Conservation (phyloP, 1,139 yeast species). For the Debaryomyces subglobosus region DNA sequence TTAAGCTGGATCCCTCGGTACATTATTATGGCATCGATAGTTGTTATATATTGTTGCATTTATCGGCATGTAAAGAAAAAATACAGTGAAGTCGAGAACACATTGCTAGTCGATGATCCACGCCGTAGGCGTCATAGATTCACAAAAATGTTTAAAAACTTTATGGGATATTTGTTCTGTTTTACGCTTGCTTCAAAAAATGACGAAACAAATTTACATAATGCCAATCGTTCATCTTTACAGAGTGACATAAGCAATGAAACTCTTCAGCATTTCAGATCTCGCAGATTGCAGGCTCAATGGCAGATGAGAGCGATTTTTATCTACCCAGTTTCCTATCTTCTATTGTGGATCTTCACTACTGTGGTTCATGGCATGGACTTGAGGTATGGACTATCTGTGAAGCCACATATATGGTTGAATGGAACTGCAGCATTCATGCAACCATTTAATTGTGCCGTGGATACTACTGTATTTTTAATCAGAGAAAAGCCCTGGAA, state of each 20-base stretch:
- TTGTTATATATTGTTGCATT: constrained; percentile 68
- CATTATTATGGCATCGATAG: constrained; percentile 61
- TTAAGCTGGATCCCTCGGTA: constrained; percentile 86
- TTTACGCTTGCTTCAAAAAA: not conserved
- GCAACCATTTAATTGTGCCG: constrained; percentile 80
- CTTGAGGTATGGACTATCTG: constrained; percentile 46
- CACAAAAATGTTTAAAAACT: not conserved
- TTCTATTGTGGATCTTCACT: constrained; percentile 80
- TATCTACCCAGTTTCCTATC: constrained; percentile 80
- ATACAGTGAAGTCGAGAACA: constrained; percentile 1
- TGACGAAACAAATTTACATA: not conserved
- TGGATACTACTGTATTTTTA: constrained; percentile 75
- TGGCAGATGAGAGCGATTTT: constrained; percentile 80
- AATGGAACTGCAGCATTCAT: constrained; percentile 69
- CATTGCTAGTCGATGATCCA: not conserved
- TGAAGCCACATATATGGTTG: constrained; percentile 64
- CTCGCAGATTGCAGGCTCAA: constrained; percentile 64
- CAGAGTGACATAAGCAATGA: constrained; percentile 33
- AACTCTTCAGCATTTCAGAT: constrained; percentile 58
- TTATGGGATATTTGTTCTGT: not conserved
- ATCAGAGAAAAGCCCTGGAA: constrained; percentile 81
- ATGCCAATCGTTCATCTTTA: constrained; percentile 18
- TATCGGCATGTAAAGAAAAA: constrained; percentile 69
- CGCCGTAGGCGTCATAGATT: not conserved
- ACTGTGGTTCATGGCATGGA: constrained; percentile 68